phyloP scores from a whole-genome alignment of 2,329 filamentous ascomycete genomes.

The Pleurostoma richardsiae region DNA sequence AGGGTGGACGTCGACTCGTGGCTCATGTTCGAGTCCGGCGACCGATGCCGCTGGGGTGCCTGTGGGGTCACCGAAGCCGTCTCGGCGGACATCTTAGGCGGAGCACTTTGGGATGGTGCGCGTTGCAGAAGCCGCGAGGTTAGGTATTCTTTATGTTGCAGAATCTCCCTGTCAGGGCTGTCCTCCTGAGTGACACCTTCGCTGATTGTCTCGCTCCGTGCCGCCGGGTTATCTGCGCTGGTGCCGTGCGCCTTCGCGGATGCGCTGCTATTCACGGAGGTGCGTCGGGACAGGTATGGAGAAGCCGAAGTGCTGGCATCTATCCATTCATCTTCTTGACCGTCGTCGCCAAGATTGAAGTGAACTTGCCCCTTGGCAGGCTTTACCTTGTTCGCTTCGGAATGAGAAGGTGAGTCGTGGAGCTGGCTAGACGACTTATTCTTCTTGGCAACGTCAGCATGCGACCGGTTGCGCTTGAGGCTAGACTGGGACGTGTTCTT shows the following conservation, averaged over 20 bases:
- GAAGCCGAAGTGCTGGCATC: slow-evolving; percentile 61
- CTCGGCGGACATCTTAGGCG: slow-evolving; percentile 61
- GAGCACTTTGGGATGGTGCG: slow-evolving; percentile 54
- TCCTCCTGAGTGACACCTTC: slow-evolving; percentile 21
- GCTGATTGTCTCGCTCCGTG: no score
- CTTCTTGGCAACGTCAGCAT: slow-evolving; percentile 49
- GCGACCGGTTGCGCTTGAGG: slow-evolving; percentile 57
- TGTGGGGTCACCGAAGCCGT: slow-evolving; percentile 40
- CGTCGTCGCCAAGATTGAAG: slow-evolving; percentile 56
- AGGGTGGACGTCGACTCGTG: slow-evolving; percentile 18
- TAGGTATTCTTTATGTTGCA: slow-evolving; percentile 58
- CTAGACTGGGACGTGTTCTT: slow-evolving; percentile 51
- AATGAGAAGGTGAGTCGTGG: slow-evolving; percentile 48
- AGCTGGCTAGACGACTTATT: slow-evolving; percentile 45
- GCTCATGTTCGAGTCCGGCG: slow-evolving; percentile 20
- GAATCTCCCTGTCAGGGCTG: slow-evolving; percentile 26
- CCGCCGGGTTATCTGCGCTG: slow-evolving; percentile 13
- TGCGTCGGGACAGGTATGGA: slow-evolving; percentile 47
- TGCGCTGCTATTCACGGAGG: slow-evolving; percentile 44
- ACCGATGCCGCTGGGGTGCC: slow-evolving; percentile 29
- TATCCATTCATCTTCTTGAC: slow-evolving; percentile 58
- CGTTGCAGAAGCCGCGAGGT: slow-evolving; percentile 64
- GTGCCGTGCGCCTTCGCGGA: slow-evolving; percentile 32
- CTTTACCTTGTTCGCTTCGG: slow-evolving; percentile 38
- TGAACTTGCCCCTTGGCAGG: slow-evolving; percentile 49